Percentiles rank a stretch among this genome's conserved stretches.
Conservation (phyloP, 306 rosid species). For the Senna tora region DNA sequence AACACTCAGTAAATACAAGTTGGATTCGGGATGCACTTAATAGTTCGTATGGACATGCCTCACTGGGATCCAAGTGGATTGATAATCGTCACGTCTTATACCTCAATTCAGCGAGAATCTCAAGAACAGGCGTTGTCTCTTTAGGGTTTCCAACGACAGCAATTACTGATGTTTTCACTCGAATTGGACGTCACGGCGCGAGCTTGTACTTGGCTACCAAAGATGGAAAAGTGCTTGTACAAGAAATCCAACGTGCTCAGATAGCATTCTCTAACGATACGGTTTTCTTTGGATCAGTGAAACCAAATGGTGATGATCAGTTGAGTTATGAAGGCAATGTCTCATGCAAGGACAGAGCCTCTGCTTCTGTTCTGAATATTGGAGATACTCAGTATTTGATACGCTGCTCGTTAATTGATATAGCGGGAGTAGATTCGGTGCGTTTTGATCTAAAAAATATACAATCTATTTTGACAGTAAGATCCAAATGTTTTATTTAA, state of each 20-base stretch:
- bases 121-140: conserved; percentile 43
- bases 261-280: conserved; percentile 40
- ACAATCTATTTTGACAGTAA: background rate
- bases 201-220: conserved; percentile 45
- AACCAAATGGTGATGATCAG: conserved; percentile 27
- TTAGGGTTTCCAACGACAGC: conserved; percentile 44
- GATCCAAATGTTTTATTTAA: background rate
- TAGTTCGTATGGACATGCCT: conserved; percentile 36
- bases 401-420: conserved; percentile 52
- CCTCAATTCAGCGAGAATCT: conserved; percentile 46
- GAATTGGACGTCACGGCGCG: conserved; percentile 32
- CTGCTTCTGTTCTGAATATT: conserved; percentile 45
- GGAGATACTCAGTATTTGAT: conserved; percentile 38
- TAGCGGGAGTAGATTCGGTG: conserved; percentile 61
- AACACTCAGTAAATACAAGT: conserved; percentile 28
- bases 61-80: conserved; percentile 48
- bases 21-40: conserved; percentile 43
- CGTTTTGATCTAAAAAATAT: conserved; percentile 35
- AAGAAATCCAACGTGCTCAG: conserved; percentile 40
- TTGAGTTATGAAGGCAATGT: conserved; percentile 24
- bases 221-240: conserved; percentile 49
- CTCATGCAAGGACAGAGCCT: conserved; percentile 45
- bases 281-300: conserved; percentile 40
- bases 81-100: conserved; percentile 36
- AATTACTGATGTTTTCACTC: conserved; percentile 36